These are phyloP conservation scores for Lactarius evosmus DNA, from an alignment of 768 basidiomycete species.

Conservation along the genomic window DNA sequence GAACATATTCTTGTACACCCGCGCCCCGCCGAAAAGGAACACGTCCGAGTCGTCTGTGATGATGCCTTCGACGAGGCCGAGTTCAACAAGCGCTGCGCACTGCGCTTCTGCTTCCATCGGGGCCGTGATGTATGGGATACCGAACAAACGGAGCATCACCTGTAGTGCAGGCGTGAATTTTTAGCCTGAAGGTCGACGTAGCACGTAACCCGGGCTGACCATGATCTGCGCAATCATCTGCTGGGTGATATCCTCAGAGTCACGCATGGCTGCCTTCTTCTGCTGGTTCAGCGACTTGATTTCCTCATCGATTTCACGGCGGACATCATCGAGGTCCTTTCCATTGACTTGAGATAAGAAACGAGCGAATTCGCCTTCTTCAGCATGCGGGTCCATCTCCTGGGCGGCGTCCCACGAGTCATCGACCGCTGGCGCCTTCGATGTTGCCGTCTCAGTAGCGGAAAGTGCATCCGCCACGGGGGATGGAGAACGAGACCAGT, in stretches of 20 bases:
- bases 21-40: constrained; percentile 91
- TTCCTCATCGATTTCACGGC: constrained; percentile 89
- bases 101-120: constrained; percentile 99
- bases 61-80: constrained; percentile 91
- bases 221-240: constrained; percentile 89
- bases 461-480: constrained; percentile 31
- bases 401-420: constrained; percentile 77
- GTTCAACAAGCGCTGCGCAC: constrained; percentile 84
- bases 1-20: constrained; percentile 99
- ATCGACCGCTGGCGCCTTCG: constrained; percentile 36
- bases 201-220: constrained; percentile 34
- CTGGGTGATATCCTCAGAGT: constrained; percentile 92
- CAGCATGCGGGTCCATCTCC: constrained; percentile 75
- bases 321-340: constrained; percentile 73
- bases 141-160: constrained; percentile 90
- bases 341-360: constrained; percentile 92
- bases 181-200: not conserved
- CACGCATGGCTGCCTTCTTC: constrained; percentile 84
- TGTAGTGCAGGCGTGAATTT: constrained; percentile 35
- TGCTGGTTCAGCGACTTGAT: constrained; percentile 78
- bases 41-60: constrained; percentile 99
- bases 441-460: constrained; percentile 13
- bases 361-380: constrained; percentile 87
- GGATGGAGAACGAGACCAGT: constrained; percentile 42
- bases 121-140: constrained; percentile 97